A percentile compares a stretch with the other conserved stretches of the same genome.
Conservation (phyloP, 2,329 filamentous ascomycete species). For the Furcasterigmium furcatum region DNA sequence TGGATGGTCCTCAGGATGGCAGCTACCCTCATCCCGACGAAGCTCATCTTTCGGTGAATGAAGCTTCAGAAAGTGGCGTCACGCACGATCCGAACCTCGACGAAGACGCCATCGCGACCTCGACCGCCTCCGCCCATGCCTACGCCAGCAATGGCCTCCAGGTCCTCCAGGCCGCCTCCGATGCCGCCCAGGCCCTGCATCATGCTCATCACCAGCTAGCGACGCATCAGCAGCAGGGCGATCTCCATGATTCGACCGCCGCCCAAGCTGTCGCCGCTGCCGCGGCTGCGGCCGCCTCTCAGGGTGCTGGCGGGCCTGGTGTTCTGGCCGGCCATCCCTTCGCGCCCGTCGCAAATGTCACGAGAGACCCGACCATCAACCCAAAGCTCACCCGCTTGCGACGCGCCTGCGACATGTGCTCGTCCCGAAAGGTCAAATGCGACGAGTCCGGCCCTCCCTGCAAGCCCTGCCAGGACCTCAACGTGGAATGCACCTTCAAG, state of each 20-base stretch:
- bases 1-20: not conserved
- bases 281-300: conserved; percentile 7
- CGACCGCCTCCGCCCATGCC: conserved; percentile 30
- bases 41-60: not conserved
- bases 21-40: not conserved
- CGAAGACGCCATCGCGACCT: not conserved
- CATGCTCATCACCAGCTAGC: conserved; percentile 30
- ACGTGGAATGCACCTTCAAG: conserved; percentile 55
- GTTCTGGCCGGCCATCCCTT: conserved; percentile 4
- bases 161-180: conserved; percentile 41
- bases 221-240: conserved; percentile 14
- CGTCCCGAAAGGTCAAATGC: conserved; percentile 60
- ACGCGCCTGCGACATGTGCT: conserved; percentile 60
- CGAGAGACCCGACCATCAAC: conserved; percentile 36
- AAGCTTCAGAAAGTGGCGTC: not conserved
- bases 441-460: conserved; percentile 55
- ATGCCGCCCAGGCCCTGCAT: conserved; percentile 36
- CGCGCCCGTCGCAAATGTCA: not conserved
- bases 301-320: not conserved
- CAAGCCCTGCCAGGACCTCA: conserved; percentile 52
- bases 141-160: conserved; percentile 44
- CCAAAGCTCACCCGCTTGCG: conserved; percentile 53
- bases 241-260: conserved; percentile 3
- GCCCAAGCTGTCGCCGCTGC: conserved; percentile 13
- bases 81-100: not conserved